Percentiles rank a stretch among this genome's conserved stretches.
These are phyloP conservation scores for Schizosaccharomyces lindneri DNA, from an alignment of 805 yeast genomes.

Conservation along the genomic window DNA sequence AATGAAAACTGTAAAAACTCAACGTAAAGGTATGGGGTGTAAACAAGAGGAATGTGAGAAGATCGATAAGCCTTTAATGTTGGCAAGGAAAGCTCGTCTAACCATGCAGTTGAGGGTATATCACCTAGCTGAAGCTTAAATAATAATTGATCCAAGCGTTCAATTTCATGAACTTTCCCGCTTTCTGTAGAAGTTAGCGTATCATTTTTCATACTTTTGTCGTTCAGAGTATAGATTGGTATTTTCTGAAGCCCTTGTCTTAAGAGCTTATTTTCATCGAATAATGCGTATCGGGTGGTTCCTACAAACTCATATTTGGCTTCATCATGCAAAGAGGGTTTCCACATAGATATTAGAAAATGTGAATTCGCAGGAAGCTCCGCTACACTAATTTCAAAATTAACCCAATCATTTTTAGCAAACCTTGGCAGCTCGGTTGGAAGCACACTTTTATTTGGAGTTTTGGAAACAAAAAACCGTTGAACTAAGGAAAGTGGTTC, in stretches of 20 bases:
- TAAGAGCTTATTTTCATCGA: background rate
- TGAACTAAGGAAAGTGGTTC: background rate
- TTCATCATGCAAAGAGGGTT: background rate
- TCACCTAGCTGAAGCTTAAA: conserved; percentile 49
- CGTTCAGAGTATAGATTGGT: background rate
- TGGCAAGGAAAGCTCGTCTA: conserved; percentile 40
- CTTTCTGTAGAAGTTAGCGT: background rate
- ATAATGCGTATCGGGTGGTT: background rate
- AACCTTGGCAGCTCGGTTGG: background rate
- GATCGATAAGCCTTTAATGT: conserved; percentile 21
- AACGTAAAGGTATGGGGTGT: conserved; percentile 11
- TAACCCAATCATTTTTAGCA: background rate
- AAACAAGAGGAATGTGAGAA: conserved; percentile 3
- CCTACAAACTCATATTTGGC: background rate
- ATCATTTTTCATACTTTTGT: background rate
- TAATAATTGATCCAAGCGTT: conserved; percentile 14
- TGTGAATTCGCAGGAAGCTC: background rate
- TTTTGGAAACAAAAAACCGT: background rate
- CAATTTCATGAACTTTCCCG: background rate
- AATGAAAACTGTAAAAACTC: conserved; percentile 43
- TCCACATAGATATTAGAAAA: background rate
- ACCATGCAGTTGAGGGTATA: conserved; percentile 37
- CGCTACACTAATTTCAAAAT: background rate
- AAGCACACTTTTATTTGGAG: background rate
- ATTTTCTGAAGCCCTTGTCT: background rate